phyloP scores from a whole-genome alignment of 192 early-diverging fungal genomes.

The Coemansia sp. region DNA sequence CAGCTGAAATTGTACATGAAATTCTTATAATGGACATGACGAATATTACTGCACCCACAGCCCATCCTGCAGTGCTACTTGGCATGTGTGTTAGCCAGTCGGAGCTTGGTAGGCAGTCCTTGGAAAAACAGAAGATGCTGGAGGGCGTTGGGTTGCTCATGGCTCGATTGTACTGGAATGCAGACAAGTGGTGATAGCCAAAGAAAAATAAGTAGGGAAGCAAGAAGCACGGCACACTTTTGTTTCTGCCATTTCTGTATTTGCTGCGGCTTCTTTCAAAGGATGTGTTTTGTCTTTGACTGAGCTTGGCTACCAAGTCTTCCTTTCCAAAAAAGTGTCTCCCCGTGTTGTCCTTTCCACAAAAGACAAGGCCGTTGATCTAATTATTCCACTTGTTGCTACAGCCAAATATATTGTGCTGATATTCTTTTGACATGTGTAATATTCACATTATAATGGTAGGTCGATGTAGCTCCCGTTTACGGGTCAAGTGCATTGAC shows the following conservation, averaged over 20 bases:
- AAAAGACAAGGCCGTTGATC: background rate
- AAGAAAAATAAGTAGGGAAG: background rate
- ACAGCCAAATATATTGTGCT: too few species aligned
- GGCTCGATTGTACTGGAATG: background rate
- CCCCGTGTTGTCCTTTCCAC: background rate
- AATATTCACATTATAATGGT: too few species aligned
- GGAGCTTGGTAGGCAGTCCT: slow-evolving; percentile 9
- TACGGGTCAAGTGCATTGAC: too few species aligned
- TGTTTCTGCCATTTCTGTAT: background rate
- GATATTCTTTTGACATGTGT: too few species aligned
- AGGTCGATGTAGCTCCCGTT: too few species aligned
- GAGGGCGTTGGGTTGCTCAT: background rate
- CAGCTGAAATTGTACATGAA: too few species aligned
- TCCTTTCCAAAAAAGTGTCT: background rate
- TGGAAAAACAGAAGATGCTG: slow-evolving; percentile 12
- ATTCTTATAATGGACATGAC: background rate
- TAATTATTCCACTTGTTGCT: too few species aligned
- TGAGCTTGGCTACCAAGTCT: background rate
- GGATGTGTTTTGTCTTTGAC: background rate
- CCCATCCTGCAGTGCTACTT: slow-evolving; percentile 22
- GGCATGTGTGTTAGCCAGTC: slow-evolving; percentile 33
- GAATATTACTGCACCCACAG: slow-evolving; percentile 7
- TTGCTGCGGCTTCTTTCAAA: background rate
- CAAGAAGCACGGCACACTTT: background rate
- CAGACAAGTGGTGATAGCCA: background rate